Evolutionary conservation across 768 basidiomycete genomes (phyloP), one percentile per base, ranked within the genome.

Genomic region (Tylopilus balloui): DNA sequence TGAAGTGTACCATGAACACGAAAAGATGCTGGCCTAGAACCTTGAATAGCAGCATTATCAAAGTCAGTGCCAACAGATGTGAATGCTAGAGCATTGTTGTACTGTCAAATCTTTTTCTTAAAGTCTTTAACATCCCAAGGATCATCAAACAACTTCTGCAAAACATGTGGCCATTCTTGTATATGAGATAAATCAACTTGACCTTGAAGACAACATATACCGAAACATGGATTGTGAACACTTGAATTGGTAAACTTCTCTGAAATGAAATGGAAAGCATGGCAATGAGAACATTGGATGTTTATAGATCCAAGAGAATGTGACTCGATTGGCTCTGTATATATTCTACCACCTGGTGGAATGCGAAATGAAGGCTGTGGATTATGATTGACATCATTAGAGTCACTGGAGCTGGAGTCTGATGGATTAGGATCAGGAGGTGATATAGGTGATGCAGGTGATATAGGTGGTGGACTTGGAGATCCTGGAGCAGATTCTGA

Each of bases 51-150:
- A n/a, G 39, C 1, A 10, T 42, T 6, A 0, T 49, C 21, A 1
- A 51, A 0, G 7, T 50, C 23, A 20, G 38, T 36, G 10, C 48
- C 53, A 1, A 56, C 5, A 25, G 38, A 56, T 1, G 53, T 56
- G 12, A 56, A 53, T 0, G 53, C 46, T 10, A 54, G 1, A 6
- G 37, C 11, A 40, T 46, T 54, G 45, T 78, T 78, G 36, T 76
- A 76, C 23, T 70, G 66, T 11, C 67, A 54, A 8, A 75, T 73
- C 6, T 74, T 56, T 5, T 54, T 47, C 1, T 64, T 65, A 24
- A 74, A 74, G 0, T 32, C 8, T 0, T 3, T 28, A 1, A 0
- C 2, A 41, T 55, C 44, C 6, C 57, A 46, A 21, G 49, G 50
- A 10, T 63, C 43, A 29, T 55, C 38, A 37, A 54, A 59, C 1